Base-by-base conservation (phyloP, 2,329 filamentous ascomycete genomes). In the Calycina herbarum region DNA sequence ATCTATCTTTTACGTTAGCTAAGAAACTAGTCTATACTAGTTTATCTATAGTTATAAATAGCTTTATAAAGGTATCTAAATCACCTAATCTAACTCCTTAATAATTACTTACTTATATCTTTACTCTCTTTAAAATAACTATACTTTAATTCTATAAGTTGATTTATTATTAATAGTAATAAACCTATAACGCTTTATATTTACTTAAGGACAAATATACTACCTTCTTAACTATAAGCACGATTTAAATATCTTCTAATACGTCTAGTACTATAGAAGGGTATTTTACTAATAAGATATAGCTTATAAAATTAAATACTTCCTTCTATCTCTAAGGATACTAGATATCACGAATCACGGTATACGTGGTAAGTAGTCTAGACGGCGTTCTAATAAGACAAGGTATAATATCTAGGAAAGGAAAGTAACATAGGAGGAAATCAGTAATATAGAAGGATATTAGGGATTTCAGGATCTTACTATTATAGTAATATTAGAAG, bases 261-360 rank as follows among this genome's bases (percentile, higher is more conserved):
- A 1, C 79, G 73, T 59, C 84, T 77, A 0, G 83, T 84, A 54
- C 72, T 74, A 1, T 69, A 68, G 66, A 82, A 84, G 0, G 81
- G 76, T 3, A 89, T 78, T 74, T 88, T 87, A 1, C 76, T 76
- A 1, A 71, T 72, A 0, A 85, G 84, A 73, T 89, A 85, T 2
- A 86, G 86, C 70, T 88, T 85, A 67, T 89, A 85, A 67, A 88
- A 85, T 63, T 86, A 82, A 40, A 89, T 88, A 29, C 79, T 80
- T 4, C 81, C 74, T 54, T 80, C 76, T 0, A 81, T 77, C 40
- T 5, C 40, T 42, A 42, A 13, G 11, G 20, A 63, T 0, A n/a
- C n/a, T n/a, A n/a, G n/a, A n/a, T n/a, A n/a, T n/a, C n/a, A n/a
- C n/a, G n/a, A n/a, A n/a, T n/a, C n/a, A n/a, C n/a, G n/a, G n/a